Base-by-base conservation (phyloP, 768 basidiomycete genomes). In the Aureoboletus auriporus region DNA sequence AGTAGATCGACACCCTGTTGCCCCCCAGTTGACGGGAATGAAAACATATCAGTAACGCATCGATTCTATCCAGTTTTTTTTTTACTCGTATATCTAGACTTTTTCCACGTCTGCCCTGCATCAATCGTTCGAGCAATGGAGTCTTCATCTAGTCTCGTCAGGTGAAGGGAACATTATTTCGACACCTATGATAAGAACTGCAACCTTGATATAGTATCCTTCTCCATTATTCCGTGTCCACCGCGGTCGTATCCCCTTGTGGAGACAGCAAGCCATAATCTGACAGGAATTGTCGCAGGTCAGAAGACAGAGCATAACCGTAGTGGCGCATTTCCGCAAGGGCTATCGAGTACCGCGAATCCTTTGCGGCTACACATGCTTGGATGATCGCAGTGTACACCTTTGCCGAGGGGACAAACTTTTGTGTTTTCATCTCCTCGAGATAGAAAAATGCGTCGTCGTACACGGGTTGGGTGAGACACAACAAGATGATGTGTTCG, bases 361-460 rank as follows among this genome's bases (percentile, higher is more conserved):
- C 92, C 51, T 71, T 71, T 16, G 66, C 64, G 14, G 59, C 52
- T 12, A 80, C 62, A 56, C 87, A 91, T 56, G 75, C 83, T 39
- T 72, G 70, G 37, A 84, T 67, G 49, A 93, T 68, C 2, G 71
- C 69, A 30, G 77, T 73, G 66, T 93, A 93, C 28, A 84, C 66
- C 2, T 59, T 58, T 23, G 58, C 58, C 9, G 77, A 63, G 1
- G 91, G 89, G n/a, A 71, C 57, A 57, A 80, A 71, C 8, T 71
- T 71, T 31, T 75, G 75, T 1, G 73, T 67, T 65, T 93, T 93
- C 86, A 91, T 89, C 71, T 89, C 86, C 63, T 93, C 90, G 29
- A 95, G 75, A 66, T 89, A 92, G 61, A 82, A 84, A 69, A 93
- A 93, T 0, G 90, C 89, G 52, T 91, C 89, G 60, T 93, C 90